Evolutionary conservation across 2,329 filamentous ascomycete genomes (phyloP).

Genomic region (Penicillium sp.): DNA sequence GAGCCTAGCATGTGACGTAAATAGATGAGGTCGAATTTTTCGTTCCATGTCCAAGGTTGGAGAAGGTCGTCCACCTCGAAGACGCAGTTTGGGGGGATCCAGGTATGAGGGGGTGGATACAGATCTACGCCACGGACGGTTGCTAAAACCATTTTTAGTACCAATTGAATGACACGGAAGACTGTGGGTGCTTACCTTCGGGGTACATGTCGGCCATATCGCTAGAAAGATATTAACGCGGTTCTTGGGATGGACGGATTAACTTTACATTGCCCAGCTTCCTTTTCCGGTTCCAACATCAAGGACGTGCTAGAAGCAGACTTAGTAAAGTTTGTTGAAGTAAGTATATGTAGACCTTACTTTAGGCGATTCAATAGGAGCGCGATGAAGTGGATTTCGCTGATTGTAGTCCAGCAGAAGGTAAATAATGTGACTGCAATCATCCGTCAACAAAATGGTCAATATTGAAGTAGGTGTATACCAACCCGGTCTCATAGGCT

Average conservation of each 20-base stretch:
- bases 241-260: not conserved
- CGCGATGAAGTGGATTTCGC: conserved; percentile 15
- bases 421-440: conserved; percentile 6
- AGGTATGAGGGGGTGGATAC: conserved; percentile 21
- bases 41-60: conserved; percentile 23
- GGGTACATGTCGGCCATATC: conserved; percentile 23
- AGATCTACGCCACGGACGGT: conserved; percentile 26
- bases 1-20: conserved; percentile 19
- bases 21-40: conserved; percentile 27
- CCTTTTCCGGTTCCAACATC: conserved; percentile 17
- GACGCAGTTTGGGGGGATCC: conserved; percentile 29
- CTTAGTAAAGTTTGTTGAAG: not conserved
- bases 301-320: conserved; percentile 5
- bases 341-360: not conserved
- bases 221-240: not conserved
- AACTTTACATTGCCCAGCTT: conserved; percentile 16
- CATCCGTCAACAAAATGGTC: not conserved
- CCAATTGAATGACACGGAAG: too few species aligned
- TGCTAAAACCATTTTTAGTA: conserved; percentile 1
- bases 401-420: conserved; percentile 8
- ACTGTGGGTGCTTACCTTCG: conserved; percentile 3
- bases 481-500: conserved; percentile 16
- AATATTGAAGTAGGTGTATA: not conserved
- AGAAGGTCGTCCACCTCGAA: conserved; percentile 30
- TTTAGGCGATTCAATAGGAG: conserved; percentile 8